Base-by-base conservation (phyloP, 768 basidiomycete genomes). In the Coprinellus micaceus region DNA sequence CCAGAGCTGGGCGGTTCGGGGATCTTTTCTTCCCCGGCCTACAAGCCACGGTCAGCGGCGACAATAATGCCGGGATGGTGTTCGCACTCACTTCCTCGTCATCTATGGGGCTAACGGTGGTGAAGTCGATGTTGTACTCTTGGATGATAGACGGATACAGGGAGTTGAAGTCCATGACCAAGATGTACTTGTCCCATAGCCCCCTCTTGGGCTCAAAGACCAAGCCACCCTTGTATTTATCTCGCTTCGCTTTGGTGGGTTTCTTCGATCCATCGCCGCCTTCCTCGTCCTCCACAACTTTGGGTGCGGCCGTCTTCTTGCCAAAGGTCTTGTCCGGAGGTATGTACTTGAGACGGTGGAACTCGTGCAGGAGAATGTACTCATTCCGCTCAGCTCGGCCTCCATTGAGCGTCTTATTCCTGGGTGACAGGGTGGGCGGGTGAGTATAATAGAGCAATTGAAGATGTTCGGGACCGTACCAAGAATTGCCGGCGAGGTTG, bases 161-260 rank as follows among this genome's bases (percentile, higher is more conserved):
- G 58, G 94, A 97, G 72, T 99, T 99, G 85, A 98, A 99, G 71
- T 99, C 97, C 97, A 99, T 99, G 71, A 99, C 97, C 17, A 99
- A 81, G 71, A 98, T 90, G 67, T 80, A 97, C 64, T 87, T 95
- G 76, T 98, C 97, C 91, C 93, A 98, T 39, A 99, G 76, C 11
- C 95, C 93, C 53, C 91, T 80, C 74, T 97, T 95, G 2, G 97
- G 97, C 57, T 97, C 92, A 61, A 99, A 94, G 19, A 99, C 97
- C 52, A 98, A 80, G 71, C 97, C 97, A 69, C 97, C 97, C 73
- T 98, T 97, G 77, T 93, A 99, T 73, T 98, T 98, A 73, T 98
- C 96, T 50, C 85, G 84, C 66, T 88, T 91, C 41, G 77, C 74
- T 64, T 91, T 91, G 28, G 74, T 71, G 3, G 77, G 69, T 63